A percentile compares a stretch with the other conserved stretches of the same genome.
These are phyloP conservation scores for Mycena citricolor DNA, from an alignment of 1,284 basidiomycete species.

Conservation along the genomic window DNA sequence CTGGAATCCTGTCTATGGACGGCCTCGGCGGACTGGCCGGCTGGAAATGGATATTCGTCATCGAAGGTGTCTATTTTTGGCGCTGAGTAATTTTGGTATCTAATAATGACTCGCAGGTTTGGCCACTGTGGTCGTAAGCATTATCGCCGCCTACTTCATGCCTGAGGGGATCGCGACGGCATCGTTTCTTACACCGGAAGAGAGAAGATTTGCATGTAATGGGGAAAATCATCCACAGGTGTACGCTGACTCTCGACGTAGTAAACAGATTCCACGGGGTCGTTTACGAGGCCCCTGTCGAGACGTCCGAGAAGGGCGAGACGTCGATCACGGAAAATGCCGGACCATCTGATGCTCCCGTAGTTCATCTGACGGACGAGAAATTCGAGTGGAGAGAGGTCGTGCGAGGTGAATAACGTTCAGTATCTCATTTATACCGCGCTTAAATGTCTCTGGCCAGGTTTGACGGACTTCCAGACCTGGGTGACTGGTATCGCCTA, in stretches of 20 bases:
- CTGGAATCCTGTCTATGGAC: constrained; percentile 59
- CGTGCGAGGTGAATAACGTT: constrained; percentile 40
- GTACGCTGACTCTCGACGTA: constrained; percentile 24
- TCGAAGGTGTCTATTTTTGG: constrained; percentile 8
- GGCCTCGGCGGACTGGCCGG: constrained; percentile 53
- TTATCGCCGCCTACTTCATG: constrained; percentile 51
- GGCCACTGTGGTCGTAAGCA: constrained; percentile 53
- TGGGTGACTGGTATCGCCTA: constrained; percentile 61
- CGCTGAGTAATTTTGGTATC: too few species aligned
- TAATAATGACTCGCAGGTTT: constrained; percentile 63
- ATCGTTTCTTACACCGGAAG: constrained; percentile 61
- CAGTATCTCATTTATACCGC: not conserved
- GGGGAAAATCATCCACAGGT: too few species aligned
- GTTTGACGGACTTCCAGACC: constrained; percentile 52
- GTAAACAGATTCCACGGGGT: constrained; percentile 42
- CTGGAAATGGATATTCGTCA: constrained; percentile 63
- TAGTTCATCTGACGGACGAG: constrained; percentile 44
- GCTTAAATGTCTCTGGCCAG: constrained; percentile 22
- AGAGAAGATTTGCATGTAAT: constrained; percentile 56
- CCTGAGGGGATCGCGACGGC: constrained; percentile 63
- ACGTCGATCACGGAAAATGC: constrained; percentile 8
- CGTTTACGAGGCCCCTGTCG: constrained; percentile 16
- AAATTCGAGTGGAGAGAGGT: constrained; percentile 59
- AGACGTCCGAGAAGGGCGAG: constrained; percentile 24
- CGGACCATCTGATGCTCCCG: constrained; percentile 16